Percentiles rank a stretch among this genome's conserved stretches.
Evolutionary conservation across 495 filamentous ascomycete species (phyloP).

Genomic region (Hypomontagnella monticulosa): DNA sequence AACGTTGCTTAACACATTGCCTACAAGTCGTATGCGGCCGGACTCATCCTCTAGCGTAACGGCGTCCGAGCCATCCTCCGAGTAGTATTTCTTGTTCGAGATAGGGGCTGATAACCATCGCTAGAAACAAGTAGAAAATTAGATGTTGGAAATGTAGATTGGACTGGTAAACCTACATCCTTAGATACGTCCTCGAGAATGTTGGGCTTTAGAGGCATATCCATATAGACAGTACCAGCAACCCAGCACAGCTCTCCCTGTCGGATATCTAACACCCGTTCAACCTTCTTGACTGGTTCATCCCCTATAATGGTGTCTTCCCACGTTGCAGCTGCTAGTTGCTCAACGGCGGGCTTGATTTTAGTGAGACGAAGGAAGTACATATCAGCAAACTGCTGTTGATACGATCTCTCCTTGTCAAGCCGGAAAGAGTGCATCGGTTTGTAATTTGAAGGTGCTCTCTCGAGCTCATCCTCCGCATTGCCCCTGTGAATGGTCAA

Average conservation of each 20-base stretch:
- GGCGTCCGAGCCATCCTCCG: constrained; percentile 67
- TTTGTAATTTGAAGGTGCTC: constrained; percentile 72
- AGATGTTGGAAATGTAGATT: background rate
- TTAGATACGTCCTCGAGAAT: constrained; percentile 95
- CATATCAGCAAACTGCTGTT: constrained; percentile 96
- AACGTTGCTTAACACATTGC: constrained; percentile 67
- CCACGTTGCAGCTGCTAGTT: constrained; percentile 79
- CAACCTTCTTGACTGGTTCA: constrained; percentile 76
- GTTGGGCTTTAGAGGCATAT: constrained; percentile 96
- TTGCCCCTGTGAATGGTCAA: constrained; percentile 51
- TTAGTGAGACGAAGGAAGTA: constrained; percentile 92
- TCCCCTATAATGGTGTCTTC: constrained; percentile 79
- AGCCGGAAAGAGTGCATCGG: constrained; percentile 78
- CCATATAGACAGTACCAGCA: constrained; percentile 92
- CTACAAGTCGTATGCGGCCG: constrained; percentile 84
- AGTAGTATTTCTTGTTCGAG: constrained; percentile 77
- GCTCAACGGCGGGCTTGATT: constrained; percentile 85
- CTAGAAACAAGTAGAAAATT: constrained; percentile 50
- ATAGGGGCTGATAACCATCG: constrained; percentile 88
- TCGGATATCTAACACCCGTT: constrained; percentile 92
- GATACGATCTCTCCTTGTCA: constrained; percentile 77
- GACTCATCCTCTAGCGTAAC: constrained; percentile 96
- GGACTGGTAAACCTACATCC: constrained; percentile 66
- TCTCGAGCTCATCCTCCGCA: constrained; percentile 47
- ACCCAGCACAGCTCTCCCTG: constrained; percentile 98